Base-by-base conservation (phyloP, 768 basidiomycete species). In the Rubroboletus pulcherrimus region DNA sequence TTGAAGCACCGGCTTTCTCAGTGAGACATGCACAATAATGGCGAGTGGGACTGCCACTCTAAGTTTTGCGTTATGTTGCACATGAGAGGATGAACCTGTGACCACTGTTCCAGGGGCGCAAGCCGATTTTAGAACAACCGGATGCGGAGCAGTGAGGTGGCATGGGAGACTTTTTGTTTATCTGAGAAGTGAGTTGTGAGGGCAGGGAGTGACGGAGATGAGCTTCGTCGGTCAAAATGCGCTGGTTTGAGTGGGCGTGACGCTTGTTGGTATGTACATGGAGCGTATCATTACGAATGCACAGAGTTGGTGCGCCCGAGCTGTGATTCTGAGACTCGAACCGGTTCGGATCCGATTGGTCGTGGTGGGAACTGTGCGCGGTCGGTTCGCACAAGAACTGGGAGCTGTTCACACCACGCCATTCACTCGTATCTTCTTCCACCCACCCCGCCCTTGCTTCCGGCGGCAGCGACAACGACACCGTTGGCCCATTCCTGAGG, bases 1-100 rank as follows among this genome's bases (percentile, higher is more conserved):
- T 69, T 82, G 54, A 78, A 78, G 26, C 68, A 77, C 55, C 78
- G 79, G 74, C 48, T 56, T 38, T 53, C 57, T 11, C 55, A 42
- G 49, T 56, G 78, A 51, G 46, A 30, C 21, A 21, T 19, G 7
- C 24, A 30, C 14, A 53, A 34, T 58, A 33, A 49, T 34, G 26
- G 34, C 38, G 15, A 31, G 29, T 8, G 38, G 24, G 54, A 14
- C n/a, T 21, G 15, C 40, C 35, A 38, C 44, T 30, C 51, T 24
- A 54, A 17, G 15, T 11, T 39, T 12, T 43, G 11, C 17, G 6
- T 29, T 2, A 21, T 21, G 21, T 21, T 21, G 11, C 49, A 34
- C 49, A 29, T n/a, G 48, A n/a, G 6, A 12, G 17, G 5, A 26
- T 26, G 26, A 26, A 5, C 26, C 26, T 26, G 26, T 26, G 26